Evolutionary conservation across 306 rosid species (phyloP).

Genomic region (Carpinus fangiana): DNA sequence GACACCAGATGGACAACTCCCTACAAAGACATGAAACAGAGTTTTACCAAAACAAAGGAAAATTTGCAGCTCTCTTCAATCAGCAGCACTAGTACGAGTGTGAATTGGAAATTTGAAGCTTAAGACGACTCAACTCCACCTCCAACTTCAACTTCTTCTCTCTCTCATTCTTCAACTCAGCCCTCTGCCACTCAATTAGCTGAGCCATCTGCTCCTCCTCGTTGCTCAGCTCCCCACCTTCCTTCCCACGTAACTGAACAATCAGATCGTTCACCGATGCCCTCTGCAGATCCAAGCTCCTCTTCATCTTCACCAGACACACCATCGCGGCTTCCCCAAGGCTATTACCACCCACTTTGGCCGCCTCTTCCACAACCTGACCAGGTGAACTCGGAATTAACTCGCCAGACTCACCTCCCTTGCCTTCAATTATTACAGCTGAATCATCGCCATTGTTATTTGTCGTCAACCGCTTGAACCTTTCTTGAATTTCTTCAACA

Average conservation of each 20-base stretch:
- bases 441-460: neutral
- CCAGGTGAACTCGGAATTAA: neutral
- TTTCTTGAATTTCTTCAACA: slow-evolving; percentile 59
- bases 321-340: neutral
- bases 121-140: slow-evolving; percentile 36
- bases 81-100: no score
- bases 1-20: no score
- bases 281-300: slow-evolving; percentile 40
- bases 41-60: no score
- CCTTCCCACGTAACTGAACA: neutral
- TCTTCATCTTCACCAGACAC: slow-evolving; percentile 15
- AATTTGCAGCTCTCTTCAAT: no score
- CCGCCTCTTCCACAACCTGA: no score
- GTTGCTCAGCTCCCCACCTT: slow-evolving; percentile 12
- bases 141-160: slow-evolving; percentile 30
- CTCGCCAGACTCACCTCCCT: neutral
- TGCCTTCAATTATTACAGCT: slow-evolving; percentile 11
- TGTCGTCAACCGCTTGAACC: slow-evolving; percentile 37
- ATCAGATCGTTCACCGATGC: slow-evolving; percentile 21
- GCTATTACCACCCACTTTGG: no score
- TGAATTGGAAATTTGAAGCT: slow-evolving; percentile 17
- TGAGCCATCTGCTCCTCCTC: slow-evolving; percentile 38
- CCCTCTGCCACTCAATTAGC: slow-evolving; percentile 30
- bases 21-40: no score
- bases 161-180: slow-evolving; percentile 35